Base-by-base conservation (phyloP, 805 yeast genomes). In the Cyberlindnera maritima region DNA sequence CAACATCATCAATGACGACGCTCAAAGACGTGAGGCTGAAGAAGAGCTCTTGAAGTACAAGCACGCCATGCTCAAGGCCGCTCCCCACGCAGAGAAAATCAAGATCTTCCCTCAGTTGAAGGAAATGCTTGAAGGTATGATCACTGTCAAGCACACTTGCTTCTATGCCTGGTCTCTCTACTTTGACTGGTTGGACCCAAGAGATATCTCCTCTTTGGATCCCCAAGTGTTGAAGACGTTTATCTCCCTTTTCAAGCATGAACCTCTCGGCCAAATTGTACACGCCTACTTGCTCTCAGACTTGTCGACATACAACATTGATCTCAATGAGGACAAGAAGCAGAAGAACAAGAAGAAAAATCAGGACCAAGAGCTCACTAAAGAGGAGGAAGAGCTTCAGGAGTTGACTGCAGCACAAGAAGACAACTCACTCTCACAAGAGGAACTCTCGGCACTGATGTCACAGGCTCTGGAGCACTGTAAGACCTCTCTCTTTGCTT, bases 111-210 rank as follows among this genome's bases (percentile, higher is more conserved):
- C 57, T 1, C 74, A 76, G 23, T 66, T 90, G 4, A 68, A 68
- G 37, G 79, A 76, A 10, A 72, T 80, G 75, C 79, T 80, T 0
- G 82, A 80, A 13, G 95, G 85, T 31, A 79, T 91, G 83, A 79
- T 90, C 3, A 67, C 84, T 14, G 79, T 92, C 14, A 76, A 79
- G 34, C 78, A 83, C 19, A 73, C 75, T 1, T 80, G 81, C 6
- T 70, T 77, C 32, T 67, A 76, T 26, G 88, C 90, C 1, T 91
- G 96, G 96, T 71, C 75, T 33, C 59, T 83, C 11, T 80, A 79
- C 57, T 77, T 89, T 47, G 94, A 90, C 53, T 85, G 92, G 85
- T 55, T 69, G 21, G 96, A 90, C 62, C 75, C 74, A 8, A 61
- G 60, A 6, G 65, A 71, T 4, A 61, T 89, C 5, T 64, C 69